Percentiles rank a stretch among this genome's conserved stretches.
Conservation (phyloP, 495 filamentous ascomycete genomes). For the Ascobolus immersus region DNA sequence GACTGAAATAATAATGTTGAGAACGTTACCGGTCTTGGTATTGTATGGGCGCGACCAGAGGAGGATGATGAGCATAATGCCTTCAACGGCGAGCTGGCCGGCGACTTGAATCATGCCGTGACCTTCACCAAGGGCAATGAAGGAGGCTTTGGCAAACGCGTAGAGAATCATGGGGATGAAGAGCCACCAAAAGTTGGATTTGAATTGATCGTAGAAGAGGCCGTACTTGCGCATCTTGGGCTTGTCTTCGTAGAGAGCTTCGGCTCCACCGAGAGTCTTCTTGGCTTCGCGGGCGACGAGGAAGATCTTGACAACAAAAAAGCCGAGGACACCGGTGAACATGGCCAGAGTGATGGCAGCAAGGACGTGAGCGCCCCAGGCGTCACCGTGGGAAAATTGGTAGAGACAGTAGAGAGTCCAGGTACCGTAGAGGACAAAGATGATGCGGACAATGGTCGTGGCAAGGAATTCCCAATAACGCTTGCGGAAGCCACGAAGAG, state of each 20-base stretch:
- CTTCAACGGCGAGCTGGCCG: conserved; percentile 59
- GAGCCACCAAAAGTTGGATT: conserved; percentile 83
- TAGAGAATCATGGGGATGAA: conserved; percentile 82
- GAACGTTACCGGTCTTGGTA: conserved; percentile 58
- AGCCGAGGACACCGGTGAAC: conserved; percentile 54
- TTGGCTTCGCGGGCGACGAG: conserved; percentile 48
- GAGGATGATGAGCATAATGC: conserved; percentile 35
- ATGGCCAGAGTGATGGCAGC: conserved; percentile 55
- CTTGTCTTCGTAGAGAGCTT: conserved; percentile 56
- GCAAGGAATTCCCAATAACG: conserved; percentile 84
- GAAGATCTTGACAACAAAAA: conserved; percentile 66
- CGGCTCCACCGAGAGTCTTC: conserved; percentile 43
- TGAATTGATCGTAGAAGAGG: conserved; percentile 88
- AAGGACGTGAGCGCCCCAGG: conserved; percentile 75
- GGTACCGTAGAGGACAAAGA: conserved; percentile 75
- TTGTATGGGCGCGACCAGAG: conserved; percentile 71
- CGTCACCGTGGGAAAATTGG: conserved; percentile 81
- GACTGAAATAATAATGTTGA: conserved; percentile 81
- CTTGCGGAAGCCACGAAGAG: conserved; percentile 62
- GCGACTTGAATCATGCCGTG: conserved; percentile 59
- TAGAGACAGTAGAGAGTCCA: conserved; percentile 94
- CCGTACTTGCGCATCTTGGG: conserved; percentile 86
- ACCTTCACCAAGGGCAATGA: conserved; percentile 68
- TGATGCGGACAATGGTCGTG: conserved; percentile 68
- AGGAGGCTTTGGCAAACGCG: conserved; percentile 70